Evolutionary conservation across 352 stramenopile genomes (phyloP), one percentile per base, ranked within the genome.

Genomic region (Phytophthora ohioensis): DNA sequence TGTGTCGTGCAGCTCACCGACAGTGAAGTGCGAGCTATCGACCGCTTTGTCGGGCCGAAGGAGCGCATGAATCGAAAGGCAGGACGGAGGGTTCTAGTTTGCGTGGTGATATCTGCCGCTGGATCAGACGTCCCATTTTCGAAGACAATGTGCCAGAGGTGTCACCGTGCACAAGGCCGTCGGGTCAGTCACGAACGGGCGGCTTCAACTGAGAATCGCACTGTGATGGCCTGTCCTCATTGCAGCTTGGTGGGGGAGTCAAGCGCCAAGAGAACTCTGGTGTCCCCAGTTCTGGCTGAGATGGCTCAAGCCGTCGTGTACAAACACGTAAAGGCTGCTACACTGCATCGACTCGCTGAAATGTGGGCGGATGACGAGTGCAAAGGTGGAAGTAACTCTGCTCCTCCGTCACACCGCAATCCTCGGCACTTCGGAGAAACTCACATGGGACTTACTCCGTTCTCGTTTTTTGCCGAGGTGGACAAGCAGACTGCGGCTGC

Each of bases 391-490:
- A 57, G 57, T 49, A 58, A 32, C 13, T 64, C 62, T n/a, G 27
- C 52, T 63, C 15, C 67, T 41, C 10, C 38, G 27, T 38, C 54
- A 54, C 57, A 11, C 39, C 15, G 53, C 15, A 5, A 60, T 48
- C 9, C 61, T 34, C 63, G 69, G 10, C 39, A 59, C 6, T 49
- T 46, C 27, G 64, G 46, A 11, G 67, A 71, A 5, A 74, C 39
- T 57, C 73, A 84, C 35, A 62, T 81, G 38, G 85, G 83, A 3
- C 76, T 93, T 45, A 91, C 78, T 0, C 75, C 85, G 17, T 75
- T 86, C 12, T 83, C 82, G 64, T 91, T 93, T 58, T 86, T 93
- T 43, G 47, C 49, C 4, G 82, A 91, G 52, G 82, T 90, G 47
- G 79, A 91, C 41, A 71, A 70, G 31, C 77, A 87, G 41, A 61